Evolutionary conservation across 2,329 filamentous ascomycete species (phyloP).

Genomic region (Colletotrichum zoysiae): DNA sequence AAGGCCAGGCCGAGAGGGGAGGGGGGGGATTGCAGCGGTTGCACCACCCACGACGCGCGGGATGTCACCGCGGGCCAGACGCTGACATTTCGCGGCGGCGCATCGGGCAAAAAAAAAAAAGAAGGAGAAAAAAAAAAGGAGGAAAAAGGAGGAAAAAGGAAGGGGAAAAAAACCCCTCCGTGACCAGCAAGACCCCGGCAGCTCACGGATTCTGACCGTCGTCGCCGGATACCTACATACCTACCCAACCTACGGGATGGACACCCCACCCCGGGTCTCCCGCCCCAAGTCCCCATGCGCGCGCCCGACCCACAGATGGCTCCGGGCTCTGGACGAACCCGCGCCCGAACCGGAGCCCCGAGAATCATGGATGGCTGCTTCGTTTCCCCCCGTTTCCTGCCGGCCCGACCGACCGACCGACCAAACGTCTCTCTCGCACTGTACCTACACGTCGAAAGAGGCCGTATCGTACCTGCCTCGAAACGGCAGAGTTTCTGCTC

Average conservation of each 20-base stretch:
- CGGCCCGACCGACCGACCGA: background rate
- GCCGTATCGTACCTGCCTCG: too few relatives aligned
- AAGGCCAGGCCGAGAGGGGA: background rate
- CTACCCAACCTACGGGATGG: background rate
- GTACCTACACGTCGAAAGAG: too few relatives aligned
- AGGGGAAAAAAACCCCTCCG: too few relatives aligned
- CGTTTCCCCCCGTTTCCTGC: background rate
- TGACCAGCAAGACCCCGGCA: slow-evolving; percentile 13
- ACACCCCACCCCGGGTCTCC: background rate
- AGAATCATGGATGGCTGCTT: background rate
- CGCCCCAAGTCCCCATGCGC: background rate
- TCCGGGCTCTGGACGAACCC: background rate
- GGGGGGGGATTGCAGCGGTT: too few relatives aligned
- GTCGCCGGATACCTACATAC: too few relatives aligned
- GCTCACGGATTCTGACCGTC: too few relatives aligned
- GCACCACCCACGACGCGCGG: background rate
- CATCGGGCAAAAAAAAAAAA: background rate
- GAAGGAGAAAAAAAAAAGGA: too few relatives aligned
- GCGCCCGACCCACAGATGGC: background rate
- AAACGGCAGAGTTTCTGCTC: too few relatives aligned
- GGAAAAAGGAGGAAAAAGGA: too few relatives aligned
- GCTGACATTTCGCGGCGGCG: background rate
- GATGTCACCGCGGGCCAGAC: slow-evolving; percentile 12
- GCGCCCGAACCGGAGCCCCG: background rate
- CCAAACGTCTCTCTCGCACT: too few relatives aligned